These are phyloP conservation scores for Calonectria pauciramosa DNA, from an alignment of 2,329 filamentous ascomycete genomes.

Conservation along the genomic window DNA sequence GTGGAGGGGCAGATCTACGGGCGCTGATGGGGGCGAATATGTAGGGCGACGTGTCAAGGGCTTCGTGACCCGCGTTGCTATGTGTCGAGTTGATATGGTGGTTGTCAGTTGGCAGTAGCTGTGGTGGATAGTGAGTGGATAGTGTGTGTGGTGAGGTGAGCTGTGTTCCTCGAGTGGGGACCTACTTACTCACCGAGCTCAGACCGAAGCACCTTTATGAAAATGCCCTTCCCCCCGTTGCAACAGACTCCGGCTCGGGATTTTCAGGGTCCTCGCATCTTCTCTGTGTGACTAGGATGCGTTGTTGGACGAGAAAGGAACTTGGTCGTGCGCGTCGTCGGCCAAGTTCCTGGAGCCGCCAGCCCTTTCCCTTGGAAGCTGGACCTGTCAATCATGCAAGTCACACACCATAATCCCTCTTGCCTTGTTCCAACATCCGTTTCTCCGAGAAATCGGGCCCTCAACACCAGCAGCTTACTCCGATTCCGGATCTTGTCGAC, in stretches of 20 bases:
- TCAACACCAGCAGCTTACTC: neutral
- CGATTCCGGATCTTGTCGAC: neutral
- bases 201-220: neutral
- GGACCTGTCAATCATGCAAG: neutral
- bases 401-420: neutral
- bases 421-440: neutral
- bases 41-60: constrained; percentile 11
- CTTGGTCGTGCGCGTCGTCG: neutral
- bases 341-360: constrained; percentile 17
- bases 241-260: neutral
- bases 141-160: neutral
- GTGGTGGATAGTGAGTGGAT: neutral
- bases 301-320: neutral
- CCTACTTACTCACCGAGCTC: neutral
- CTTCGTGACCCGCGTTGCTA: neutral
- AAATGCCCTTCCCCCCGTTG: neutral
- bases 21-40: neutral
- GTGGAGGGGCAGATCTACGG: neutral
- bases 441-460: neutral
- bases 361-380: neutral
- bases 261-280: neutral
- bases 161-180: neutral
- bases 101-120: neutral
- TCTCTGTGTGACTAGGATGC: neutral
- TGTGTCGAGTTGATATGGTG: neutral